A percentile compares a stretch with the other conserved stretches of the same genome.
Evolutionary conservation across 805 yeast genomes (phyloP).

Genomic region (Saccharomycopsis sp.): DNA sequence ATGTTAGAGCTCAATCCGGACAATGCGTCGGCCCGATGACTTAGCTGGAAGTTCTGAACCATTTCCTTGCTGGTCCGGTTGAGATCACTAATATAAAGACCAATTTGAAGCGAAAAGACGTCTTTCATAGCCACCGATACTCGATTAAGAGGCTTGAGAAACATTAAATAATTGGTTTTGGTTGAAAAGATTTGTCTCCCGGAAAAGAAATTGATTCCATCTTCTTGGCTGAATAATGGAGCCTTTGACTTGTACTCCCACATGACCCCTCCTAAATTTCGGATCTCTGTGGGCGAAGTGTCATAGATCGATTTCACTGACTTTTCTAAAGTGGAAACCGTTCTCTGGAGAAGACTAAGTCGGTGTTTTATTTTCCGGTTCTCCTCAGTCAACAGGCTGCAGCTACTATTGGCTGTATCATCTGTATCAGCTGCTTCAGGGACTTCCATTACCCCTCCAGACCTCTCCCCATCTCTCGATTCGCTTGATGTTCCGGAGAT

Average conservation of each 20-base stretch:
- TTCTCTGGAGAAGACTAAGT: not conserved
- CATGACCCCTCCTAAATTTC: not conserved
- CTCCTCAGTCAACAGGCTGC: not conserved
- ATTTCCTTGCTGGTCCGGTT: constrained; percentile 7
- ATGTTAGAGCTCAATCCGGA: constrained; percentile 10
- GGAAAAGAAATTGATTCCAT: not conserved
- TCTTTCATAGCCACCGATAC: not conserved
- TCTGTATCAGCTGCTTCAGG: too few relatives aligned
- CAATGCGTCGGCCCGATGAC: not conserved
- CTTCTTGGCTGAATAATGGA: not conserved
- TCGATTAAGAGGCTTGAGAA: constrained; percentile 8
- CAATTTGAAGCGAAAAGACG: not conserved
- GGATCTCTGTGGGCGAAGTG: not conserved
- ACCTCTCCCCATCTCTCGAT: too few relatives aligned
- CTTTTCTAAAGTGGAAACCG: not conserved
- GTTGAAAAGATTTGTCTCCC: not conserved
- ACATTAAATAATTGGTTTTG: constrained; percentile 1
- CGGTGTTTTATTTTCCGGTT: too few relatives aligned
- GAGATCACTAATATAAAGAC: not conserved
- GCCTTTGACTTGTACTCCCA: not conserved
- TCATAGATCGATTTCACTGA: not conserved
- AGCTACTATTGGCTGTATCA: too few relatives aligned
- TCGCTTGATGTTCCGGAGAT: too few relatives aligned
- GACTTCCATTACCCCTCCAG: too few relatives aligned
- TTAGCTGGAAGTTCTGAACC: constrained; percentile 3